Conservation (phyloP, 352 stramenopile species). For the Phytophthora nicotianae region DNA sequence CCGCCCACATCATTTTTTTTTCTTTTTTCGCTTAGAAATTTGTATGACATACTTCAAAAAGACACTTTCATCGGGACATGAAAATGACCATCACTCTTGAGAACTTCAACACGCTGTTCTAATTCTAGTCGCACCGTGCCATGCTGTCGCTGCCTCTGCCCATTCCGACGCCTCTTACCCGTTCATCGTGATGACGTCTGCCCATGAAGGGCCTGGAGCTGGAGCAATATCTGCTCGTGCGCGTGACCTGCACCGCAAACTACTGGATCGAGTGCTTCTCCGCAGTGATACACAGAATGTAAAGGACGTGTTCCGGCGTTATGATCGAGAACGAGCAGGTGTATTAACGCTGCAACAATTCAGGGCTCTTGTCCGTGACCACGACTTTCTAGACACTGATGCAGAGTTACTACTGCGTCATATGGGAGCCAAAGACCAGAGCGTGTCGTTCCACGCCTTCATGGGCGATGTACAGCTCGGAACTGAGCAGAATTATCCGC, state of each 20-base stretch:
- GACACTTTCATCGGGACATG: constrained; percentile 4
- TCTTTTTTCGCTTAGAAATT: not conserved
- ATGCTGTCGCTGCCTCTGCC: not conserved
- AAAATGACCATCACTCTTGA: constrained; percentile 18
- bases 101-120: constrained; percentile 26
- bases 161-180: not conserved
- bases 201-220: constrained; percentile 1
- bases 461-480: constrained; percentile 44
- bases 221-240: constrained; percentile 11
- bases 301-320: constrained; percentile 72
- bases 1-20: not conserved
- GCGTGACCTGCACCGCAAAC: constrained; percentile 57
- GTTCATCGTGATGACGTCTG: constrained; percentile 16
- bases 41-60: constrained; percentile 8
- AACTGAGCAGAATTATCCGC: constrained; percentile 46
- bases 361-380: constrained; percentile 52
- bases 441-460: constrained; percentile 64
- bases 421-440: constrained; percentile 39
- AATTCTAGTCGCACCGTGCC: constrained; percentile 14
- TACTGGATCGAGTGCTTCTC: constrained; percentile 62
- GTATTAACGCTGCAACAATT: constrained; percentile 56
- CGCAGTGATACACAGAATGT: constrained; percentile 59
- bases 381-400: constrained; percentile 57
- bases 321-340: constrained; percentile 54
- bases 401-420: constrained; percentile 56